Percentiles rank a stretch among this genome's conserved stretches.
These are phyloP conservation scores for Echinochloa phyllopogon DNA, from an alignment of 176 grass and related monocot species.

Conservation along the genomic window DNA sequence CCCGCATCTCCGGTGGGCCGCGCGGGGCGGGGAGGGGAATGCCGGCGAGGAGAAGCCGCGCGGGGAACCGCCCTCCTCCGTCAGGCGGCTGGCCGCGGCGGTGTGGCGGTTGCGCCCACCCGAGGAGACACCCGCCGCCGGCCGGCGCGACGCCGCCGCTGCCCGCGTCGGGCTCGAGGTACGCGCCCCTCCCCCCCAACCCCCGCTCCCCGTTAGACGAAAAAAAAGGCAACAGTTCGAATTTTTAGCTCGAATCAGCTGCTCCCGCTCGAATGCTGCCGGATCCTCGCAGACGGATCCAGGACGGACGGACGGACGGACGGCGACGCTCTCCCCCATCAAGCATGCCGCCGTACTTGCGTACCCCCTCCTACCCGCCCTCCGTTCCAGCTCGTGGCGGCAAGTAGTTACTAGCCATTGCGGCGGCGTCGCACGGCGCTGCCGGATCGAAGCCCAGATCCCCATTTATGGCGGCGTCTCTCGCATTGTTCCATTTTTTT, in stretches of 20 bases:
- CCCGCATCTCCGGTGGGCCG: constrained; percentile 35
- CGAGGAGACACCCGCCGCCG: constrained; percentile 39
- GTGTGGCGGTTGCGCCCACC: constrained; percentile 55
- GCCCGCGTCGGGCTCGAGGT: constrained; percentile 46
- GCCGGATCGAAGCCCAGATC: constrained; percentile 51
- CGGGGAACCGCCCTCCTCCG: constrained; percentile 8
- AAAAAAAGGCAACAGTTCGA: not conserved
- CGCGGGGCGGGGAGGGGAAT: not conserved
- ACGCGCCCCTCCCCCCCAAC: not conserved
- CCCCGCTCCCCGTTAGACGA: not conserved
- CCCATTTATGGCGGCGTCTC: constrained; percentile 44
- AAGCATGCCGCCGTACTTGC: constrained; percentile 35
- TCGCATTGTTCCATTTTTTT: not conserved
- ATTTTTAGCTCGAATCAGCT: constrained; percentile 1
- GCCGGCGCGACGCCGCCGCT: not conserved
- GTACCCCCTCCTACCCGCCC: not conserved
- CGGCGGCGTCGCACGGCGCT: constrained; percentile 33
- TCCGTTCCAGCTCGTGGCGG: constrained; percentile 42
- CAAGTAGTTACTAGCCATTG: constrained; percentile 50
- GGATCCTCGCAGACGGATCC: constrained; percentile 19
- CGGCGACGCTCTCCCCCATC: constrained; percentile 11
- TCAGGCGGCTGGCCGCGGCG: constrained; percentile 46
- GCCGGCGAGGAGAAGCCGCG: constrained; percentile 14
- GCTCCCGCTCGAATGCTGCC: not conserved
- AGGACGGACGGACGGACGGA: not conserved